Conservation (phyloP, 108 stramenopile species). For the Nannochloropsis gaditana region DNA sequence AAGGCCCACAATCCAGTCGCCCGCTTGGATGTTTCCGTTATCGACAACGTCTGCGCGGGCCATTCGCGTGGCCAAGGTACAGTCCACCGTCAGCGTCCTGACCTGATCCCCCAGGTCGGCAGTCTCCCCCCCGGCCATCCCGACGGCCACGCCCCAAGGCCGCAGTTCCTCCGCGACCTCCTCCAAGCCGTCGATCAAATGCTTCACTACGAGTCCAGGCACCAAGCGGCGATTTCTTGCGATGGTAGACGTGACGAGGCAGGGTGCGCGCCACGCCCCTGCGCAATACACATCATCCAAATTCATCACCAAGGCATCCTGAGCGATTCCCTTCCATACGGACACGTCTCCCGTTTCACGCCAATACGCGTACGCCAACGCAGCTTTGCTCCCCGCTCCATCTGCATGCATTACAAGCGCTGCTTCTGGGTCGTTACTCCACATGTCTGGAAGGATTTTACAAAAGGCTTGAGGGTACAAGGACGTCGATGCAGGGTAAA, state of each 20-base stretch:
- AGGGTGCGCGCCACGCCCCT: constrained; percentile 21
- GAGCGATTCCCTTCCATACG: constrained; percentile 37
- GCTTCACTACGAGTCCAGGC: constrained; percentile 30
- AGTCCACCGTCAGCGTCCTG: constrained; percentile 31
- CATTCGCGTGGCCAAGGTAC: constrained; percentile 34
- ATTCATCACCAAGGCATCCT: constrained; percentile 38
- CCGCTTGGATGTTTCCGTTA: constrained; percentile 28
- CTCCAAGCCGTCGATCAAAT: constrained; percentile 32
- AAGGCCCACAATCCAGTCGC: constrained; percentile 32
- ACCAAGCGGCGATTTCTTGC: constrained; percentile 26
- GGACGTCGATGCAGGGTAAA: constrained; percentile 13
- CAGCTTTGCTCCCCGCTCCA: constrained; percentile 31
- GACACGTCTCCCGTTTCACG: constrained; percentile 34
- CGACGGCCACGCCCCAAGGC: constrained; percentile 22
- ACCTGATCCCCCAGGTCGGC: constrained; percentile 37
- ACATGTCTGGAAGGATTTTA: constrained; percentile 32
- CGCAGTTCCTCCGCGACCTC: constrained; percentile 28
- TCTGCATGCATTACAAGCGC: constrained; percentile 34
- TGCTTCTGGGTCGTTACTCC: constrained; percentile 19
- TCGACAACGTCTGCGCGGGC: constrained; percentile 28
- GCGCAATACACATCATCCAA: constrained; percentile 29
- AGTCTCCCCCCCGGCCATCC: constrained; percentile 32
- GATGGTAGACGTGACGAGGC: constrained; percentile 32
- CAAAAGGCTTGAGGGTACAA: constrained; percentile 32
- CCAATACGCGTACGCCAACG: constrained; percentile 36